Evolutionary conservation across 768 basidiomycete genomes (phyloP).

Genomic region (Lepiota brunneoincarnata): DNA sequence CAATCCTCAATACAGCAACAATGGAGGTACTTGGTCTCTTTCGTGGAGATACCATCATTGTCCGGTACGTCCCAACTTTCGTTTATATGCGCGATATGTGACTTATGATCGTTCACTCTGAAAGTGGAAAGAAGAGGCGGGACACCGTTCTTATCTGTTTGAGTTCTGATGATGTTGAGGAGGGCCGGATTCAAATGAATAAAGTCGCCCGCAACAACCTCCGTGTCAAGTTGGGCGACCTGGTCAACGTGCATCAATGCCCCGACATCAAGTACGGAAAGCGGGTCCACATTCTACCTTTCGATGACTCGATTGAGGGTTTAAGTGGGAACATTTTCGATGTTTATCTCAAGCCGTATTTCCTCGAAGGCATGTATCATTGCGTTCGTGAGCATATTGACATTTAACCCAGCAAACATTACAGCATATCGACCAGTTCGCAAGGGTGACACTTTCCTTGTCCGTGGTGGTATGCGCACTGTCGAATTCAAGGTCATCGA

Average conservation of each 20-base stretch:
- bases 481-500: conserved; percentile 99
- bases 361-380: conserved; percentile 76
- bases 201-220: conserved; percentile 99
- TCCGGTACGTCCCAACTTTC: conserved; percentile 54
- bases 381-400: not conserved
- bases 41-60: conserved; percentile 95
- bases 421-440: conserved; percentile 90
- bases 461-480: conserved; percentile 96
- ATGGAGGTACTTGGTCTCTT: conserved; percentile 95
- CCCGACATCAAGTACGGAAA: conserved; percentile 99
- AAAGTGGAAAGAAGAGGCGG: conserved; percentile 93
- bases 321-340: conserved; percentile 98
- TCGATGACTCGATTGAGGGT: conserved; percentile 98
- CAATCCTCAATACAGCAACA: conserved; percentile 92
- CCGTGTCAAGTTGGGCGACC: conserved; percentile 94
- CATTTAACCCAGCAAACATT: conserved; percentile 3
- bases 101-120: conserved; percentile 4
- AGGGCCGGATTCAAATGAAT: conserved; percentile 98
- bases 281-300: conserved; percentile 93
- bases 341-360: conserved; percentile 98
- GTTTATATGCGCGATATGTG: not conserved
- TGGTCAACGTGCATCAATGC: conserved; percentile 94
- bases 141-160: conserved; percentile 98
- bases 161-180: conserved; percentile 94
- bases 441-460: conserved; percentile 99